These are phyloP conservation scores for Cyclaneusma minus DNA, from an alignment of 2,329 filamentous ascomycete genomes.

Conservation along the genomic window DNA sequence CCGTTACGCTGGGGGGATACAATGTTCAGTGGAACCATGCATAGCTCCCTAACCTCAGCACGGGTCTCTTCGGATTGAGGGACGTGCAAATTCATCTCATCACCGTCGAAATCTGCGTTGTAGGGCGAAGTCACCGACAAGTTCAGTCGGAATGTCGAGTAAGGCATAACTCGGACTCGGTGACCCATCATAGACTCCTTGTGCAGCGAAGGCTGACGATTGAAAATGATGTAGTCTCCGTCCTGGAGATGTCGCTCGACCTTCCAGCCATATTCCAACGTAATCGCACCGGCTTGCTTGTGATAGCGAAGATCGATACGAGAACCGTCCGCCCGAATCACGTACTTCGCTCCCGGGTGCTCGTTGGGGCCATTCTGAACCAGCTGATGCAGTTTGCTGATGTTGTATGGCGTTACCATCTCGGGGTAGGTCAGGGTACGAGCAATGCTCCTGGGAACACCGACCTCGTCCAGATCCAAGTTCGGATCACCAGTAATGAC, in stretches of 20 bases:
- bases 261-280: slow-evolving; percentile 92
- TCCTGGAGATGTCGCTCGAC: slow-evolving; percentile 94
- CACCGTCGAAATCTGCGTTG: slow-evolving; percentile 99
- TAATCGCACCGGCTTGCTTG: slow-evolving; percentile 72
- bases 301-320: slow-evolving; percentile 91
- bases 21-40: slow-evolving; percentile 96
- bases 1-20: slow-evolving; percentile 95
- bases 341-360: slow-evolving; percentile 91
- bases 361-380: slow-evolving; percentile 90
- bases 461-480: slow-evolving; percentile 89
- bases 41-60: slow-evolving; percentile 85
- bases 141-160: slow-evolving; percentile 96
- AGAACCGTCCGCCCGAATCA: slow-evolving; percentile 85
- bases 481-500: slow-evolving; percentile 99
- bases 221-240: slow-evolving; percentile 98
- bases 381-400: slow-evolving; percentile 73
- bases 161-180: slow-evolving; percentile 93
- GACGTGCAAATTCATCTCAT: slow-evolving; percentile 99
- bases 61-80: slow-evolving; percentile 95
- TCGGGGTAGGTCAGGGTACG: slow-evolving; percentile 90
- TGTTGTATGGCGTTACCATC: slow-evolving; percentile 95
- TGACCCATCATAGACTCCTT: slow-evolving; percentile 99
- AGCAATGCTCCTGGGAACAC: slow-evolving; percentile 87
- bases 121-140: slow-evolving; percentile 96
- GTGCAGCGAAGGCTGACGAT: slow-evolving; percentile 95